Conservation (phyloP, 352 stramenopile species). For the Phytophthora fragariae region DNA sequence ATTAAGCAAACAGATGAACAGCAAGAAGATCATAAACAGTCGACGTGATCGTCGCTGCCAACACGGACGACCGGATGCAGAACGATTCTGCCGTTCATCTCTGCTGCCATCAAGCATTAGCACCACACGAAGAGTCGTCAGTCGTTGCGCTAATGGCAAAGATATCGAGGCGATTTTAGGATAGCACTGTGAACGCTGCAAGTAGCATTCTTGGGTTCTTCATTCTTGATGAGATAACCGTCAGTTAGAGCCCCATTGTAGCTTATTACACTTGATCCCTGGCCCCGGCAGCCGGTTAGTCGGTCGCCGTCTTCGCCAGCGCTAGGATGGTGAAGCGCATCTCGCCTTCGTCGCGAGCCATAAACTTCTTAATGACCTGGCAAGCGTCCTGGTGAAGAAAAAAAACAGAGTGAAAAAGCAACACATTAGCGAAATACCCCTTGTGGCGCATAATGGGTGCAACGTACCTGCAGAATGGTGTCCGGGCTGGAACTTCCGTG, state of each 20-base stretch:
- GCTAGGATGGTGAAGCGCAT: constrained; percentile 96
- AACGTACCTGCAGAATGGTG: constrained; percentile 82
- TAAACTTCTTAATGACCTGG: constrained; percentile 93
- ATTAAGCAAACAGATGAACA: constrained; percentile 12
- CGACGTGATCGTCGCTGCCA: not conserved
- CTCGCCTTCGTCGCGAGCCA: constrained; percentile 94
- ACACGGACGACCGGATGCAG: not conserved
- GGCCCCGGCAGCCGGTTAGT: constrained; percentile 21
- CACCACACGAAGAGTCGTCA: constrained; percentile 28
- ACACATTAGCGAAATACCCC: not conserved
- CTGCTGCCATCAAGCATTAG: not conserved
- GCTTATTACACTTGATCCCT: constrained; percentile 11
- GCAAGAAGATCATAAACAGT: not conserved
- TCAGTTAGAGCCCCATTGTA: constrained; percentile 13
- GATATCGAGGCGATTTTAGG: not conserved
- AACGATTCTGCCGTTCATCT: not conserved
- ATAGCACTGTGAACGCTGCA: not conserved
- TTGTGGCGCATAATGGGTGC: not conserved
- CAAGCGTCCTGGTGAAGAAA: constrained; percentile 76
- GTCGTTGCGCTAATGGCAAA: constrained; percentile 1
- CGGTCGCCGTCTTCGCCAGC: constrained; percentile 75
- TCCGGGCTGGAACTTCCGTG: constrained; percentile 90
- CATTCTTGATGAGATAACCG: constrained; percentile 21
- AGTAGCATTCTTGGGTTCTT: not conserved
- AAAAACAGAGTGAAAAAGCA: not conserved